A percentile compares a stretch with the other conserved stretches of the same genome.
These are phyloP conservation scores for Ramaria sp. DNA, from an alignment of 768 basidiomycete species.

Conservation along the genomic window DNA sequence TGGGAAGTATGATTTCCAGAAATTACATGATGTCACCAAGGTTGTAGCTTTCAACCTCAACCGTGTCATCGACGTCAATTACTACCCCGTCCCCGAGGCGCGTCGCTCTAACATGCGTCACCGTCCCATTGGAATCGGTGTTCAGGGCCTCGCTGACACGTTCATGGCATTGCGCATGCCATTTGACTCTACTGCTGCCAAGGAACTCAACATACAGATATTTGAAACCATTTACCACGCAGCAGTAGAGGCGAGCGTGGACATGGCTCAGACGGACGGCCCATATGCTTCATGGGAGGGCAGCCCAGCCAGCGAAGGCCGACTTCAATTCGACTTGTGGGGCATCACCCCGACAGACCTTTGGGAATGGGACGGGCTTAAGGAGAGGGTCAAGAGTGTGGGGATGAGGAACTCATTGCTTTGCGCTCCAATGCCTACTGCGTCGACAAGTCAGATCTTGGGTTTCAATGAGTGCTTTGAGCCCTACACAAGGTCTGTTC, in stretches of 20 bases:
- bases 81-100: conserved; percentile 90
- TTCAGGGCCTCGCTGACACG: conserved; percentile 94
- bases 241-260: conserved; percentile 82
- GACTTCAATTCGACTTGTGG: conserved; percentile 94
- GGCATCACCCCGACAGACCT: conserved; percentile 78
- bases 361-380: conserved; percentile 90
- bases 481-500: conserved; percentile 82
- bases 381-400: conserved; percentile 77
- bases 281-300: conserved; percentile 86
- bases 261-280: conserved; percentile 70
- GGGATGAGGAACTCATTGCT: conserved; percentile 78
- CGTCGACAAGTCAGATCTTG: conserved; percentile 95
- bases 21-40: conserved; percentile 88
- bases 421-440: conserved; percentile 97
- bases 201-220: conserved; percentile 85
- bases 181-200: conserved; percentile 83
- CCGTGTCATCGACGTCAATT: conserved; percentile 88
- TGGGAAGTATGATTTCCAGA: conserved; percentile 79
- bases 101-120: conserved; percentile 92
- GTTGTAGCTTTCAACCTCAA: conserved; percentile 92
- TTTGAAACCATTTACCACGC: conserved; percentile 99
- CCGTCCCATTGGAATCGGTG: conserved; percentile 94
- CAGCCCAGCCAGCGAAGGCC: conserved; percentile 80
- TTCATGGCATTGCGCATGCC: conserved; percentile 97
- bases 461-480: conserved; percentile 99